These are phyloP conservation scores for Wickerhamomyces pijperi DNA, from an alignment of 805 yeast genomes.

Conservation along the genomic window DNA sequence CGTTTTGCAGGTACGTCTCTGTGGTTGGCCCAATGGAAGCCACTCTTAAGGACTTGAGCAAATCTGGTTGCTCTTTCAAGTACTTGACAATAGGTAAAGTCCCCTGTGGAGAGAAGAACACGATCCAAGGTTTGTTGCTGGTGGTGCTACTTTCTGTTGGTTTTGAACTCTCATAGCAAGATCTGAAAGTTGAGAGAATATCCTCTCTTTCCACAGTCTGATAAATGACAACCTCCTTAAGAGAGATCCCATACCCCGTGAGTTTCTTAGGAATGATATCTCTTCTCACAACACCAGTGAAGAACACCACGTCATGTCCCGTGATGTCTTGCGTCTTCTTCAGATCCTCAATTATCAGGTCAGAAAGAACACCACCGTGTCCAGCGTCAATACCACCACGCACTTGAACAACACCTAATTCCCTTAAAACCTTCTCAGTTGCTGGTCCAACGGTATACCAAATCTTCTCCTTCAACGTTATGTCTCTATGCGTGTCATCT, in stretches of 20 bases:
- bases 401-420: conserved; percentile 56
- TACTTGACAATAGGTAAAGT: conserved; percentile 49
- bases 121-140: conserved; percentile 44
- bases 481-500: conserved; percentile 8
- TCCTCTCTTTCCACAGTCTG: conserved; percentile 45
- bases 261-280: conserved; percentile 69
- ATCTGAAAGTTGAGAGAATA: conserved; percentile 19
- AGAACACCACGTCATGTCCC: conserved; percentile 40
- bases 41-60: conserved; percentile 23
- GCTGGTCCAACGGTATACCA: conserved; percentile 92
- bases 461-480: conserved; percentile 31
- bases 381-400: conserved; percentile 74
- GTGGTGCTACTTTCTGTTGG: conserved; percentile 9
- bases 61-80: conserved; percentile 14
- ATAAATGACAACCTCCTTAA: conserved; percentile 58
- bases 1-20: conserved; percentile 39
- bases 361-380: conserved; percentile 63
- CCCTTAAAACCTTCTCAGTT: conserved; percentile 46
- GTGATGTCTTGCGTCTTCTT: conserved; percentile 1
- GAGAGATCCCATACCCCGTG: conserved; percentile 26
- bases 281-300: conserved; percentile 79
- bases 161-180: conserved; percentile 21
- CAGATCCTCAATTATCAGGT: conserved; percentile 34
- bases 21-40: conserved; percentile 96
- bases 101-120: conserved; percentile 89